Evolutionary conservation across 2,329 filamentous ascomycete species (phyloP).

Genomic region (Aciculosporium take): DNA sequence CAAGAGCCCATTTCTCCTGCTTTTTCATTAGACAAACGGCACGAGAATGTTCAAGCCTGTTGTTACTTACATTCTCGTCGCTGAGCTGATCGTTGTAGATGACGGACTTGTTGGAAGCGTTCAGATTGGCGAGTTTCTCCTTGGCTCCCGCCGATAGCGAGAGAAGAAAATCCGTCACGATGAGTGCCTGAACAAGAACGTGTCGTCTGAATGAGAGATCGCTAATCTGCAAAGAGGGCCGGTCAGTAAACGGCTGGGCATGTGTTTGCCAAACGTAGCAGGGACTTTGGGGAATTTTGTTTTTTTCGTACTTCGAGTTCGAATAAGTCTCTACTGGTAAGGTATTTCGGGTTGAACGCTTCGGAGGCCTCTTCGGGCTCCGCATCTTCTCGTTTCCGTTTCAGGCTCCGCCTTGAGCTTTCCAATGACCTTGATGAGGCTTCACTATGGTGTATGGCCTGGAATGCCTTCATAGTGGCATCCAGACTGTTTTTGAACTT

Average conservation of each 20-base stretch:
- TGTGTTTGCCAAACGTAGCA: neutral
- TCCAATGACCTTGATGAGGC: conserved; percentile 39
- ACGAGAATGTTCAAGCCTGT: neutral
- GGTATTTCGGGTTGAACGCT: conserved; percentile 86
- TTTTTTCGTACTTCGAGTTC: conserved; percentile 62
- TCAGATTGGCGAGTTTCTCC: conserved; percentile 56
- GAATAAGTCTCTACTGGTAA: conserved; percentile 94
- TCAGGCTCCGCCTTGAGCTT: conserved; percentile 50
- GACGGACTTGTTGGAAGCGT: conserved; percentile 67
- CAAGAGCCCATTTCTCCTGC: conserved; percentile 70
- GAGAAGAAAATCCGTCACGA: conserved; percentile 89
- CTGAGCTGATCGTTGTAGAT: conserved; percentile 64
- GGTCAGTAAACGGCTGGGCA: neutral
- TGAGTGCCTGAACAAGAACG: conserved; percentile 87
- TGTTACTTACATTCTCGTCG: conserved; percentile 62
- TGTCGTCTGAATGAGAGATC: conserved; percentile 90
- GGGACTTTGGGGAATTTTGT: neutral
- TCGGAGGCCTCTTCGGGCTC: conserved; percentile 34
- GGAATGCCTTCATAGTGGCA: conserved; percentile 44
- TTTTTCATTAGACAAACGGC: neutral
- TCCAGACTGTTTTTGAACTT: conserved; percentile 70
- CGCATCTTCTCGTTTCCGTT: conserved; percentile 51
- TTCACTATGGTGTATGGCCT: conserved; percentile 34
- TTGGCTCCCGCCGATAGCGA: conserved; percentile 74
- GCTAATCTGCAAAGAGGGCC: conserved; percentile 47